Evolutionary conservation across 352 stramenopile genomes (phyloP).

Genomic region (Phytophthora europaea): DNA sequence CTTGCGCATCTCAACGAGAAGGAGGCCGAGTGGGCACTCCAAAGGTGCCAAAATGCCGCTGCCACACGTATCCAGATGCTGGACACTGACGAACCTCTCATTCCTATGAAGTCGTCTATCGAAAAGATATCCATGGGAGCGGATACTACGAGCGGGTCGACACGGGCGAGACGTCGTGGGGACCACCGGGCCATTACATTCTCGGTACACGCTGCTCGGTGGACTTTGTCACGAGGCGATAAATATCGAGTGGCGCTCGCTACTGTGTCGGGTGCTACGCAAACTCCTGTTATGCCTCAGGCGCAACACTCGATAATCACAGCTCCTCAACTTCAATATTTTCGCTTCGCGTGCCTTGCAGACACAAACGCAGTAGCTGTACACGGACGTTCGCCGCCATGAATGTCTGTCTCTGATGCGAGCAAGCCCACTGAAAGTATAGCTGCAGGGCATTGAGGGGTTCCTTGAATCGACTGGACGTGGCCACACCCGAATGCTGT

Average conservation of each 20-base stretch:
- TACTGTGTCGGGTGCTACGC: no score
- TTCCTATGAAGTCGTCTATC: background rate
- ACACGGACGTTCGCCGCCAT: background rate
- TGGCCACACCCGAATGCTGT: slow-evolving; percentile 76
- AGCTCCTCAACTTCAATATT: slow-evolving; percentile 26
- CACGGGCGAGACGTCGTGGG: background rate
- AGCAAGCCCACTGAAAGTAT: slow-evolving; percentile 37
- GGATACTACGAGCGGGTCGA: background rate
- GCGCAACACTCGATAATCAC: no score
- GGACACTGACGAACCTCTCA: no score
- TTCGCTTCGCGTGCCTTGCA: slow-evolving; percentile 32
- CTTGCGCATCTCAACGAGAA: no score
- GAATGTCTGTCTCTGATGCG: slow-evolving; percentile 17
- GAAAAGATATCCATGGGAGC: background rate
- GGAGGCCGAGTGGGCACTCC: no score
- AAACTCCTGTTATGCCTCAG: no score
- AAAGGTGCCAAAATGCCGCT: background rate
- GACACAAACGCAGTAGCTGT: slow-evolving; percentile 32
- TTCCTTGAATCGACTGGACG: slow-evolving; percentile 46
- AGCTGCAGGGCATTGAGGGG: slow-evolving; percentile 8
- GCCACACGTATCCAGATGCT: no score
- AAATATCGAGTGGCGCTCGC: no score
- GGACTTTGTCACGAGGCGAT: background rate
- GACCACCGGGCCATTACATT: background rate
- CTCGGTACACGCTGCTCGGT: background rate